phyloP scores from a whole-genome alignment of 208 protist genomes.

The Spongospora subterranea region DNA sequence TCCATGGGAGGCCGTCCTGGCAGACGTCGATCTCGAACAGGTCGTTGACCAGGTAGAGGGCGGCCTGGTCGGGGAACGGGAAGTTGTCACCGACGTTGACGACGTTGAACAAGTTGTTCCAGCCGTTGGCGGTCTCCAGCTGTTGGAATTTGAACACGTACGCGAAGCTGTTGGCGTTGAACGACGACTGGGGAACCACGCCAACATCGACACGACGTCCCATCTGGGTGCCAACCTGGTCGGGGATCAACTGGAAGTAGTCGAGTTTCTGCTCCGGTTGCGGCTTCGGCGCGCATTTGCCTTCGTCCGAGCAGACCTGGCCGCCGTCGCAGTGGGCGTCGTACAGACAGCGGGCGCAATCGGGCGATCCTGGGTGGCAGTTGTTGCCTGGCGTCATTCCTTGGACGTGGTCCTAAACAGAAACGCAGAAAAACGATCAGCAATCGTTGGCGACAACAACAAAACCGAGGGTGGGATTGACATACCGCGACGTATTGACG shows the following conservation, averaged over 20 bases:
- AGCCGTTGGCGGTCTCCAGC: neutral
- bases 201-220: neutral
- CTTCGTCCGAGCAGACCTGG: neutral
- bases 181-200: neutral
- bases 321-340: neutral
- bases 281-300: neutral
- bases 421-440: too few relatives aligned
- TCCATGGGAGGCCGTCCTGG: neutral
- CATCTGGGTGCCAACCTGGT: neutral
- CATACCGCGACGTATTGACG: neutral
- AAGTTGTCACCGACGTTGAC: neutral
- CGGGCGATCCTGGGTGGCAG: neutral
- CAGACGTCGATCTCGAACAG: constrained; percentile 1
- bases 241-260: neutral
- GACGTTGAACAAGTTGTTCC: neutral
- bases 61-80: neutral
- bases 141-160: neutral
- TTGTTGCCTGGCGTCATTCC: neutral
- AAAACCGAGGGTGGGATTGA: too few relatives aligned
- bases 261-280: neutral
- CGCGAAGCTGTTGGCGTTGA: neutral
- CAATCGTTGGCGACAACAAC: too few relatives aligned
- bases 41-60: neutral
- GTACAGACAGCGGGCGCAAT: neutral
- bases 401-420: neutral